Percentiles rank a stretch among this genome's conserved stretches.
Conservation (phyloP, 2,329 filamentous ascomycete genomes). For the Didymella keratinophila region DNA sequence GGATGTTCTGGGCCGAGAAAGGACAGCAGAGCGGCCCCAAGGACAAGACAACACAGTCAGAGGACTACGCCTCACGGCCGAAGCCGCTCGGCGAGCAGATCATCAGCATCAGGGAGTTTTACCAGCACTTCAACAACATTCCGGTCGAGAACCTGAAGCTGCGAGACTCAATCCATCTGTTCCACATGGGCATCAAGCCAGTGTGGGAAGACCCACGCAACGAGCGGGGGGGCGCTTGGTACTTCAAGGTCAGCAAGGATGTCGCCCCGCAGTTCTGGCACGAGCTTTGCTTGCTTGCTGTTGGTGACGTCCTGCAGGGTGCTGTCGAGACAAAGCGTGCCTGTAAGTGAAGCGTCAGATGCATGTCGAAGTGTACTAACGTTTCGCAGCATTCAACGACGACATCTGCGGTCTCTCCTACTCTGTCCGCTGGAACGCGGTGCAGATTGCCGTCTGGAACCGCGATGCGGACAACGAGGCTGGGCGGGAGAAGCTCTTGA, state of each 20-base stretch:
- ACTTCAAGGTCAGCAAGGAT: slow-evolving; percentile 84
- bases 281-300: slow-evolving; percentile 79
- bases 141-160: slow-evolving; percentile 75
- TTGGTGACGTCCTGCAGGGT: slow-evolving; percentile 80
- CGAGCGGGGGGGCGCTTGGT: slow-evolving; percentile 86
- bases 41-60: slow-evolving; percentile 31
- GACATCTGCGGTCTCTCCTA: slow-evolving; percentile 87
- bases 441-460: slow-evolving; percentile 93
- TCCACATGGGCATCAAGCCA: slow-evolving; percentile 81
- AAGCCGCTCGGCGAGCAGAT: slow-evolving; percentile 55
- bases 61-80: slow-evolving; percentile 57
- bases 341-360: slow-evolving; percentile 58
- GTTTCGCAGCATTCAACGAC: slow-evolving; percentile 66
- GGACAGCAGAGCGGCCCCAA: slow-evolving; percentile 40
- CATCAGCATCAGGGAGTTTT: slow-evolving; percentile 59
- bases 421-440: slow-evolving; percentile 86
- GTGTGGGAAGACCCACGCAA: slow-evolving; percentile 90
- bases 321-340: slow-evolving; percentile 68
- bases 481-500: slow-evolving; percentile 77
- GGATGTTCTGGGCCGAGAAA: slow-evolving; percentile 62
- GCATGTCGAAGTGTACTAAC: neutral
- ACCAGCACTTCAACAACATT: slow-evolving; percentile 71
- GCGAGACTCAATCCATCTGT: slow-evolving; percentile 74
- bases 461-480: slow-evolving; percentile 81
- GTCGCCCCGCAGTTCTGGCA: slow-evolving; percentile 79